Evolutionary conservation across 176 grass and related monocot genomes (phyloP).

Genomic region (Microstegium vimineum): DNA sequence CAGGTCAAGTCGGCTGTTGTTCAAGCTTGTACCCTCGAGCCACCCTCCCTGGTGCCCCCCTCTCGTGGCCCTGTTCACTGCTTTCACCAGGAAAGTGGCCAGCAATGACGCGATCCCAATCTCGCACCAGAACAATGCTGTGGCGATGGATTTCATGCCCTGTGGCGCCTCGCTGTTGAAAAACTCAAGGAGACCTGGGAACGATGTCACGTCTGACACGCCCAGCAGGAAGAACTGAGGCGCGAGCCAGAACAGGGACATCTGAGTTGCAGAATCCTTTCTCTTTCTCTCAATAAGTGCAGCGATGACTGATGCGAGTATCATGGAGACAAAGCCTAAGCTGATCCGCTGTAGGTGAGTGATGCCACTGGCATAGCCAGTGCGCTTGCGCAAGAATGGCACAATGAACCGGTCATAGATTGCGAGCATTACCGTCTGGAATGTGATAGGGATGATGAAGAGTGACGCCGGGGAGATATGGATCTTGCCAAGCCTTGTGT

Average conservation of each 20-base stretch:
- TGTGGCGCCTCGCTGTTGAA: constrained; percentile 57
- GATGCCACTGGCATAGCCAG: constrained; percentile 32
- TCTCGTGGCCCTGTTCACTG: constrained; percentile 45
- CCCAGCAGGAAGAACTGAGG: constrained; percentile 58
- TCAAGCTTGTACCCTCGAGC: constrained; percentile 56
- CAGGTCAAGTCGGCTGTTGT: constrained; percentile 55
- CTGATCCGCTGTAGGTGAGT: constrained; percentile 46
- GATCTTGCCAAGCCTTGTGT: constrained; percentile 53
- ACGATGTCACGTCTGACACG: constrained; percentile 51
- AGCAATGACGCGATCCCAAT: too few relatives aligned
- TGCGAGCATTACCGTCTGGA: constrained; percentile 47
- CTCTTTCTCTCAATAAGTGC: constrained; percentile 48
- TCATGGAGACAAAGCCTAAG: constrained; percentile 29
- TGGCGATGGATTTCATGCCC: constrained; percentile 60
- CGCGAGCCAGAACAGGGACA: constrained; percentile 58
- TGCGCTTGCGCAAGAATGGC: constrained; percentile 36
- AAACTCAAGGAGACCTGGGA: constrained; percentile 57
- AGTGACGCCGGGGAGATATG: constrained; percentile 51
- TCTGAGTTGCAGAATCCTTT: constrained; percentile 14
- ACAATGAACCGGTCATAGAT: constrained; percentile 49
- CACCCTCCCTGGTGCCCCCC: constrained; percentile 39
- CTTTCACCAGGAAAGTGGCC: too few relatives aligned
- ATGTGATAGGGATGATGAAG: constrained; percentile 48
- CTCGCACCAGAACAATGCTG: constrained; percentile 62
- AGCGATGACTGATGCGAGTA: constrained; percentile 32